Evolutionary conservation across 371 early-diverging fungal genomes (phyloP).

Genomic region (Rhizopus sp.): DNA sequence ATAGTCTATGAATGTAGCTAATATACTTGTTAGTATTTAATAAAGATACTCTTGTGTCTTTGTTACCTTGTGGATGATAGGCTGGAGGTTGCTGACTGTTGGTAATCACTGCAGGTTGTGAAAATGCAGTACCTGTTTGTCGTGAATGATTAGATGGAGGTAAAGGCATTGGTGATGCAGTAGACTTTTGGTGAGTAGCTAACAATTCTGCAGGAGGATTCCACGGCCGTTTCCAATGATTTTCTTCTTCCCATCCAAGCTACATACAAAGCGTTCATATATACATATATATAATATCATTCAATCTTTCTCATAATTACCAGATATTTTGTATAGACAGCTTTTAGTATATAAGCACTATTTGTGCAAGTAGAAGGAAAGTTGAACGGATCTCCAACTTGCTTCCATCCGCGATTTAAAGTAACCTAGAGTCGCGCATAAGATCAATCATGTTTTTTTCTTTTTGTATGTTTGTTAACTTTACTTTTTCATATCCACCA

Average conservation of each 20-base stretch:
- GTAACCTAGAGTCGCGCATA: conserved; percentile 58
- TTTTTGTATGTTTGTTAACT: neutral
- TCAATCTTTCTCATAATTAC: conserved; percentile 19
- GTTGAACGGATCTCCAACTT: conserved; percentile 75
- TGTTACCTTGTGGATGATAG: conserved; percentile 13
- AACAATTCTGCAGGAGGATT: conserved; percentile 42
- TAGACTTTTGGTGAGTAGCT: conserved; percentile 19
- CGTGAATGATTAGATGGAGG: conserved; percentile 12
- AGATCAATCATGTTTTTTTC: neutral
- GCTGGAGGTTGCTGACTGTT: conserved; percentile 10
- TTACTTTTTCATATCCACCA: conserved; percentile 79
- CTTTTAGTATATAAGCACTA: conserved; percentile 79
- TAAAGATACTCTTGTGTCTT: neutral
- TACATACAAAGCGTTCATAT: conserved; percentile 4
- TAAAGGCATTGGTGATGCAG: conserved; percentile 13
- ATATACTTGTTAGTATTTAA: neutral
- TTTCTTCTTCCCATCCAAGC: conserved; percentile 55
- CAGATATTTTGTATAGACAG: conserved; percentile 72
- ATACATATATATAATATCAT: no score
- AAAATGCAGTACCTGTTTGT: conserved; percentile 38
- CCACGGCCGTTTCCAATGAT: conserved; percentile 49
- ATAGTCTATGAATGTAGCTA: conserved; percentile 65
- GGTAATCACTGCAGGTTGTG: conserved; percentile 9
- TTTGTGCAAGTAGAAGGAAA: conserved; percentile 87
- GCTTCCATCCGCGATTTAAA: conserved; percentile 77